Percentiles rank a stretch among this genome's conserved stretches.
phyloP scores from a whole-genome alignment of 176 grass and related monocot species.

The Triticum dicoccoides region DNA sequence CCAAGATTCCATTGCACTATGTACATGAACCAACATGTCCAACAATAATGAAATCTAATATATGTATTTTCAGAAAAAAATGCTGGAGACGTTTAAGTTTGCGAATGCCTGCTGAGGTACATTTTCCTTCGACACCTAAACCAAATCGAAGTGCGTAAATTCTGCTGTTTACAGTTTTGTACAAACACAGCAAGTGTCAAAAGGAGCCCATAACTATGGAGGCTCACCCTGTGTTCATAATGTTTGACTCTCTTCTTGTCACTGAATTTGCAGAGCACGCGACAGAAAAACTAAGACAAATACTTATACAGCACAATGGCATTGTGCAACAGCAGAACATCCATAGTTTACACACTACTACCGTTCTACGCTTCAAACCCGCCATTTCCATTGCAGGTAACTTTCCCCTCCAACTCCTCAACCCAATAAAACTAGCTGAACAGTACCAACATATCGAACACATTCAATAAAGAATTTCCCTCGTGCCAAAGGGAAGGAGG shows the following conservation, averaged over 20 bases:
- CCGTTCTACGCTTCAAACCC: background rate
- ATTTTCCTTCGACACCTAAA: background rate
- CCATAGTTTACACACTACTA: background rate
- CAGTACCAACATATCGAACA: background rate
- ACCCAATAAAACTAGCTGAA: background rate
- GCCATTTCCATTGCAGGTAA: background rate
- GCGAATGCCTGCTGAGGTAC: background rate
- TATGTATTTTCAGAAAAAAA: background rate
- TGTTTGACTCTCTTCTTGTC: background rate
- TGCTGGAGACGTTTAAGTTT: background rate
- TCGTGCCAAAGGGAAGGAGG: background rate
- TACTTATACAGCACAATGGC: background rate
- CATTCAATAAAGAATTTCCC: background rate
- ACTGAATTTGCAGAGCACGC: background rate
- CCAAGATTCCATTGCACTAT: conserved; percentile 4
- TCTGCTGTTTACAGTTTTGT: background rate
- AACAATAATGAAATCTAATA: background rate
- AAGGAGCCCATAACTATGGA: background rate
- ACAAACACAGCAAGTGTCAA: background rate
- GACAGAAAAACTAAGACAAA: background rate
- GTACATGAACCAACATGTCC: background rate
- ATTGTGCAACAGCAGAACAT: background rate
- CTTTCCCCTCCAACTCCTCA: background rate
- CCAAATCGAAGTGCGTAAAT: background rate
- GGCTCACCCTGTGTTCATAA: background rate